Conservation (phyloP, 495 filamentous ascomycete species). For the Opeltia flavorubescens region DNA sequence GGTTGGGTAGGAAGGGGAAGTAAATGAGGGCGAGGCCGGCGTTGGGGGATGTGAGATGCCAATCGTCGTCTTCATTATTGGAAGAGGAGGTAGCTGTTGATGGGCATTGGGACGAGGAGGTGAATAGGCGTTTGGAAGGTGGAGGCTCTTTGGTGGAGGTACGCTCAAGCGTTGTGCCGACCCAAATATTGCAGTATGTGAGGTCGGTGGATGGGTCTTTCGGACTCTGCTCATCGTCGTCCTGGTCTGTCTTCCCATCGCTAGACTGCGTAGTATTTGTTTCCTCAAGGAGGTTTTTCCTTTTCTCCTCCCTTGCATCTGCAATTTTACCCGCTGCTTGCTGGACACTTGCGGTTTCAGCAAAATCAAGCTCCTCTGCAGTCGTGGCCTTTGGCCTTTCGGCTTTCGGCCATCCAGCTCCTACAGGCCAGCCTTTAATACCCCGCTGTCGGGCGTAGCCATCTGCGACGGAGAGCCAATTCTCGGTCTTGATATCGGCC, state of each 20-base stretch:
- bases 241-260: slow-evolving; percentile 13
- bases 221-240: not conserved
- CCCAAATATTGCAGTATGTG: slow-evolving; percentile 89
- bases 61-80: slow-evolving; percentile 45
- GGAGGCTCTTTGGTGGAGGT: slow-evolving; percentile 46
- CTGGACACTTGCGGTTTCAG: slow-evolving; percentile 43
- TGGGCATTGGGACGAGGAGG: not conserved
- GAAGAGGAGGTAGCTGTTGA: too few species aligned
- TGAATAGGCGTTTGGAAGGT: slow-evolving; percentile 40
- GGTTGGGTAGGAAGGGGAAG: slow-evolving; percentile 77
- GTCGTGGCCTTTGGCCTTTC: slow-evolving; percentile 37
- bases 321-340: slow-evolving; percentile 50
- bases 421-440: slow-evolving; percentile 86
- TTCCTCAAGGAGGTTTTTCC: not conserved
- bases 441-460: slow-evolving; percentile 81
- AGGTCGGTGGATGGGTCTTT: slow-evolving; percentile 41
- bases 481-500: slow-evolving; percentile 70
- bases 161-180: slow-evolving; percentile 65
- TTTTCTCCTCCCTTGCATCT: slow-evolving; percentile 37
- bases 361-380: slow-evolving; percentile 49
- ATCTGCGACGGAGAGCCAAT: slow-evolving; percentile 87
- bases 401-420: slow-evolving; percentile 72
- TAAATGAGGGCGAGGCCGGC: slow-evolving; percentile 86
- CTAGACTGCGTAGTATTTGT: slow-evolving; percentile 3
- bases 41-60: slow-evolving; percentile 58